Evolutionary conservation across 139 green algal genomes (phyloP), one percentile per base, ranked within the genome.

Genomic region (Coccomyxa sp.): DNA sequence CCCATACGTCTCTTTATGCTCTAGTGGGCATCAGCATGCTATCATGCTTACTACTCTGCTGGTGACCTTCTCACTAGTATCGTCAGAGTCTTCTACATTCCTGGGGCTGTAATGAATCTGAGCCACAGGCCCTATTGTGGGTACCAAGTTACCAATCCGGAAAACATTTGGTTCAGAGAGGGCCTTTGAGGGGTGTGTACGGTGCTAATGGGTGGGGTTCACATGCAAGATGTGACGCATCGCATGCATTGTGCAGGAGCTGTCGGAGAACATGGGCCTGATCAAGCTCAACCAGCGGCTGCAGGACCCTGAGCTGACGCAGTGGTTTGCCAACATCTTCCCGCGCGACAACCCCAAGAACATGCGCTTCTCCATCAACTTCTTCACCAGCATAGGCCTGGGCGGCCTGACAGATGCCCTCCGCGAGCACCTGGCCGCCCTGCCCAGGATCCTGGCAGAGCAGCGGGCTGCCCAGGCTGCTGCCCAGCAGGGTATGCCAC

Each of bases 321-420:
- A 22, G 18, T 88, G 77, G 40, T 95, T 95, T 79, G 81, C 78
- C 1, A 94, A 94, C 70, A 78, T 99, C n/a, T 98, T 99, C 88
- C 97, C 97, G 27, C 89, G 77, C 37, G 87, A 91, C 85, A 85
- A 80, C 27, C 81, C 90, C n/a, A 85, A 86, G 64, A 95, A 99
- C 90, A 95, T 98, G 90, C 89, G 97, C 75, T 99, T 99, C 88
- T 79, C 91, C 84, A 99, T 99, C 92, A 99, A 99, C 90, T 99
- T 99, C 87, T 99, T 99, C 90, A 99, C 95, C 27, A 97, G 92
- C 50, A 99, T 99, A 81, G 96, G 96, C 35, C 92, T 99, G 74
- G 96, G 96, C 31, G 95, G 93, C 54, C 86, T 99, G 27, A 99
- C 97, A 4, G 96, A 98, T 80, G 74, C 77, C 64, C 91, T 98